Evolutionary conservation across 768 basidiomycete species (phyloP), one percentile per base, ranked within the genome.

Genomic region (Asterophora parasitica): DNA sequence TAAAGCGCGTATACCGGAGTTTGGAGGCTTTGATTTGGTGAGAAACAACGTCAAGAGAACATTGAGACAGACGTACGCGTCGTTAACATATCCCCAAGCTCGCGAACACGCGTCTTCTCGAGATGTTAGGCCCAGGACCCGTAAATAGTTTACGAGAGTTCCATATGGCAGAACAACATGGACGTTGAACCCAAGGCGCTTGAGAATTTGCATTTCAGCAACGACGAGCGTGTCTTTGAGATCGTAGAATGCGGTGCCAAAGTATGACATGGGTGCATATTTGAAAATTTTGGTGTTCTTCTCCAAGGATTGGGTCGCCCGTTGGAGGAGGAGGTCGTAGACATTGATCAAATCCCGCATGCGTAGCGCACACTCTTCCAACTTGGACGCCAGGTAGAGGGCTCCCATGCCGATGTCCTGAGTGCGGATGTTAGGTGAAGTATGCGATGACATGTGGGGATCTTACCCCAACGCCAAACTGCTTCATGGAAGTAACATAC

Each of bases 121-220:
- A 40, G 73, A 76, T 11, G 85, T 85, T 51, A 99, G 71, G n/a
- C 90, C 92, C 15, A 99, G 77, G 16, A 97, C 79, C 50, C 89
- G 77, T 62, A 96, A 72, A 65, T 99, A 98, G 68, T 96, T 97
- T 57, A 98, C 85, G 47, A 97, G 77, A 5, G 92, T 92, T 28
- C 88, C 92, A 56, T 98, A 98, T 3, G 95, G 93, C 27, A 97
- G 72, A 9, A 91, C 88, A 37, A 95, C 89, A 57, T 90, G 85
- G 33, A 95, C 90, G 59, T 97, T 89, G 70, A 98, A 99, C 1
- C 91, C 95, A 9, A 99, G 77, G 17, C 95, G 78, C 66, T 99
- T 99, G 54, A 99, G 75, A 16, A 98, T 79, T 63, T 99, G 96
- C 92, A 98, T 98, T 67, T 99, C 96, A 1, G 88, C 83, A 11